These are phyloP conservation scores for Globisporangium cylindrosporum DNA, from an alignment of 352 stramenopile species.

Conservation along the genomic window DNA sequence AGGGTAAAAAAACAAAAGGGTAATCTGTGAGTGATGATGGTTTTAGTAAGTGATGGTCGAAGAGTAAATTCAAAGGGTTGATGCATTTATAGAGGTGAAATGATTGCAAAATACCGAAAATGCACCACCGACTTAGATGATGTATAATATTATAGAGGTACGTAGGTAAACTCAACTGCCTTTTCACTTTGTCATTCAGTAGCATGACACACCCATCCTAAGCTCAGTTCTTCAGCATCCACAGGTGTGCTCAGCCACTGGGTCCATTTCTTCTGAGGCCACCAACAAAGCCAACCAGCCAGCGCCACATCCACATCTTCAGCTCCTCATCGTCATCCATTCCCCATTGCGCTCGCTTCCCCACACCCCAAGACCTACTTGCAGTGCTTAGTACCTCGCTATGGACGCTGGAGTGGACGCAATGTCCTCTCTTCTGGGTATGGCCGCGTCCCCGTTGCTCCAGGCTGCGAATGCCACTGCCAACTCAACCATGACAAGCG, in stretches of 20 bases:
- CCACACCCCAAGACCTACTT: background rate
- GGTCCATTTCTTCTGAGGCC: background rate
- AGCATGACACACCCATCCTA: background rate
- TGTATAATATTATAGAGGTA: background rate
- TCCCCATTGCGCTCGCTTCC: slow-evolving; percentile 1
- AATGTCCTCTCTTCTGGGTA: slow-evolving; percentile 1
- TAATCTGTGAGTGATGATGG: background rate
- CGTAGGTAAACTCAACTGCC: background rate
- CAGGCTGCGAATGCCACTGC: slow-evolving; percentile 14
- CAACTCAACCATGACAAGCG: slow-evolving; percentile 8
- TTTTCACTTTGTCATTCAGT: background rate
- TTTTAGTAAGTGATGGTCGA: background rate
- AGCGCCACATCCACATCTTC: background rate
- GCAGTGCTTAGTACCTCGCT: background rate
- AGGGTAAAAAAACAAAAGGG: background rate
- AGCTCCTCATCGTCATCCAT: background rate
- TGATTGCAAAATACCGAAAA: background rate
- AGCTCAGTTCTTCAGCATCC: background rate
- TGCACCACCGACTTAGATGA: background rate
- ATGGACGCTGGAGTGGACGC: slow-evolving; percentile 9
- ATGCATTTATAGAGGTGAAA: background rate
- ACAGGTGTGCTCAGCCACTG: background rate
- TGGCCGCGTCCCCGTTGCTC: background rate
- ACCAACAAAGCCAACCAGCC: too few relatives aligned
- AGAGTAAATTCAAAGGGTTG: background rate